Base-by-base conservation (phyloP, 2,329 filamentous ascomycete genomes). In the Rosellinia necatrix region DNA sequence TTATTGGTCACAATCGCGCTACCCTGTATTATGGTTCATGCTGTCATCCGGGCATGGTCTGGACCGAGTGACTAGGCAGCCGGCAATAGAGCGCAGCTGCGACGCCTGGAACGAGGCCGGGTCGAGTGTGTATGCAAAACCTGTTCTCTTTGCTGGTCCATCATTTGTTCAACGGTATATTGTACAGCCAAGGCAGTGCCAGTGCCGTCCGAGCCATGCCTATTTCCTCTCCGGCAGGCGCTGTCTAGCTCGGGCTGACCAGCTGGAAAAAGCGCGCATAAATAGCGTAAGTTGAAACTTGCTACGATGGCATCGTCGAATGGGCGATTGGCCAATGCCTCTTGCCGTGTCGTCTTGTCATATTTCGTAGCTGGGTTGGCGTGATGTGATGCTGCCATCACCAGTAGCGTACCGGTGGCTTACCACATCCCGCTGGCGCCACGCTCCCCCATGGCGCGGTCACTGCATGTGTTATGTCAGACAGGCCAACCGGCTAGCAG, bases 361-460 rank as follows among this genome's bases (percentile, higher is more conserved):
- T 19, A 42, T 37, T 43, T 19, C 9, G 19, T 48, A 37, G 50
- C 43, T 38, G 25, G 22, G 6, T 24, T 19, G 27, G 37, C 46
- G 21, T 10, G 41, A 37, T 34, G 19, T 30, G 24, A 17, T 34
- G 34, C 30, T 35, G 35, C 22, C 24, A 34, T 49, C 6, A 12
- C 12, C 17, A 27, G 7, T 19, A 21, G 27, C 47, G 41, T 40
- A 17, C 30, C 30, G 30, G 6, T 34, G 12, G 30, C 30, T 34
- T 41, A 42, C 4, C 17, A 19, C 17, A 52, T 35, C 27, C 24
- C 47, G 47, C 41, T 35, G 41, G 48, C 9, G 38, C 19, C n/a
- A 38, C 52, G 40, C 48, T 46, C 27, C 27, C 40, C 27, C 17
- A n/a, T 12, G 32, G 43, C 41, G 37, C 30, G 37, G 9, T 38